These are phyloP conservation scores for Microdochium paspali DNA, from an alignment of 2,329 filamentous ascomycete species.

Conservation along the genomic window DNA sequence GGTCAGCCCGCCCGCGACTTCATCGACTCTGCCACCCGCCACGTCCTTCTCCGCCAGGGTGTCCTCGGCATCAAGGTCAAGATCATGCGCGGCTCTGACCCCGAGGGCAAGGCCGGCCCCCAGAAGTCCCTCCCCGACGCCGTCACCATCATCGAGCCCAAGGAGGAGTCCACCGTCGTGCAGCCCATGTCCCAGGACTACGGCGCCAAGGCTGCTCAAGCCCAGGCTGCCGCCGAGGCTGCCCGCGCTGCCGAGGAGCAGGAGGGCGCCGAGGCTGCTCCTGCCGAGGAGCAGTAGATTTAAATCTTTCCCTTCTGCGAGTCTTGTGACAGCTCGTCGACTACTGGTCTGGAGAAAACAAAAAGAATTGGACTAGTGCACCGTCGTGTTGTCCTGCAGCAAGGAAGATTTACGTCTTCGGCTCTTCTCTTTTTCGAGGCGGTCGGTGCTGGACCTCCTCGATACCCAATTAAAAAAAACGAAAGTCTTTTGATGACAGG, in stretches of 20 bases:
- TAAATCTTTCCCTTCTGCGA: no score
- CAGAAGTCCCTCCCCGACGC: conserved; percentile 96
- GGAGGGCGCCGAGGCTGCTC: conserved; percentile 41
- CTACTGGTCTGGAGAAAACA: not conserved
- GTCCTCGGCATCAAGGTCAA: conserved; percentile 99
- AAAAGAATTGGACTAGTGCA: no score
- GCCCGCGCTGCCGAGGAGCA: conserved; percentile 41
- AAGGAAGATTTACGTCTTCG: not conserved
- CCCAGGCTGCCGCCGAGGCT: conserved; percentile 57
- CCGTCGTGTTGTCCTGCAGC: no score
- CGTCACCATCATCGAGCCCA: conserved; percentile 99
- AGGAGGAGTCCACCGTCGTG: conserved; percentile 94
- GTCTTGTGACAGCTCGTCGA: conserved; percentile 4
- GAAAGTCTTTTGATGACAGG: not conserved
- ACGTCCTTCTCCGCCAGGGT: conserved; percentile 99
- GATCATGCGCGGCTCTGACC: conserved; percentile 99
- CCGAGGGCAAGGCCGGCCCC: conserved; percentile 96
- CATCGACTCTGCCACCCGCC: conserved; percentile 95
- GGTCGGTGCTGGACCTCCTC: conserved; percentile 23
- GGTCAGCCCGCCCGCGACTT: conserved; percentile 99
- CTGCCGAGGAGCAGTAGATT: conserved; percentile 34
- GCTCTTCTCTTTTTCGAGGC: conserved; percentile 17
- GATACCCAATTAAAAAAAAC: not conserved
- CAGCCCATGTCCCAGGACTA: conserved; percentile 98
- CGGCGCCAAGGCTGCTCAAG: conserved; percentile 73